Conservation (phyloP, 2,329 filamentous ascomycete species). For the Aspergillus sp. region DNA sequence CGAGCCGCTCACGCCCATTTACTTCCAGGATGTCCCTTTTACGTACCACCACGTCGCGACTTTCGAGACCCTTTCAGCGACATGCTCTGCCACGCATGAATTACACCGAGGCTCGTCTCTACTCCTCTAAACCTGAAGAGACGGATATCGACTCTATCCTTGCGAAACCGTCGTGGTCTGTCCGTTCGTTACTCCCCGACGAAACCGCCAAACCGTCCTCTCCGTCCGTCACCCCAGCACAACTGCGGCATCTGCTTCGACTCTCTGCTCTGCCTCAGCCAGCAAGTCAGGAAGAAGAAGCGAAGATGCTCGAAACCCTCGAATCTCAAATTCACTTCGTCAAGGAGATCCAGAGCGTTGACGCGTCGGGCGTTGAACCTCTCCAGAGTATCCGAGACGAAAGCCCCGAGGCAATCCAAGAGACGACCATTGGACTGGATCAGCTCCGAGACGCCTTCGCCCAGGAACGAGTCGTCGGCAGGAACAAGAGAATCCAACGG, state of each 20-base stretch:
- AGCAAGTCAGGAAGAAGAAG: slow-evolving; percentile 60
- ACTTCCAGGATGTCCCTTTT: slow-evolving; percentile 12
- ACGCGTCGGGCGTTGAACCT: slow-evolving; percentile 71
- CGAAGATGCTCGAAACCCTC: slow-evolving; percentile 70
- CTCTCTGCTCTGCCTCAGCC: slow-evolving; percentile 84
- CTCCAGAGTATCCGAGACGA: slow-evolving; percentile 78
- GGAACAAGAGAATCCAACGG: slow-evolving; percentile 49
- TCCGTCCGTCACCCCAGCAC: slow-evolving; percentile 58
- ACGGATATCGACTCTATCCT: slow-evolving; percentile 52
- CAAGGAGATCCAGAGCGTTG: slow-evolving; percentile 75
- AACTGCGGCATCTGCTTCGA: slow-evolving; percentile 80
- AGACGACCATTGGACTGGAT: slow-evolving; percentile 40
- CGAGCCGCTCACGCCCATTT: not conserved
- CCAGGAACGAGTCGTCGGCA: slow-evolving; percentile 42
- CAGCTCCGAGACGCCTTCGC: slow-evolving; percentile 38
- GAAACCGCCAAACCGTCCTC: slow-evolving; percentile 27
- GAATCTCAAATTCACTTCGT: slow-evolving; percentile 87
- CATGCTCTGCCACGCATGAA: slow-evolving; percentile 6
- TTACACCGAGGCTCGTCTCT: slow-evolving; percentile 14
- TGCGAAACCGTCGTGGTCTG: slow-evolving; percentile 77
- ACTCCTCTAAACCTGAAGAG: slow-evolving; percentile 25
- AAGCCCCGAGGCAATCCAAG: slow-evolving; percentile 38
- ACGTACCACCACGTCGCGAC: slow-evolving; percentile 16
- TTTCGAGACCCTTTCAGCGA: slow-evolving; percentile 11
- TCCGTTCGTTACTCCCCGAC: slow-evolving; percentile 67